Evolutionary conservation across 2,329 filamentous ascomycete species (phyloP), one percentile per base, ranked within the genome.

Genomic region (Pyrenochaeta sp.): DNA sequence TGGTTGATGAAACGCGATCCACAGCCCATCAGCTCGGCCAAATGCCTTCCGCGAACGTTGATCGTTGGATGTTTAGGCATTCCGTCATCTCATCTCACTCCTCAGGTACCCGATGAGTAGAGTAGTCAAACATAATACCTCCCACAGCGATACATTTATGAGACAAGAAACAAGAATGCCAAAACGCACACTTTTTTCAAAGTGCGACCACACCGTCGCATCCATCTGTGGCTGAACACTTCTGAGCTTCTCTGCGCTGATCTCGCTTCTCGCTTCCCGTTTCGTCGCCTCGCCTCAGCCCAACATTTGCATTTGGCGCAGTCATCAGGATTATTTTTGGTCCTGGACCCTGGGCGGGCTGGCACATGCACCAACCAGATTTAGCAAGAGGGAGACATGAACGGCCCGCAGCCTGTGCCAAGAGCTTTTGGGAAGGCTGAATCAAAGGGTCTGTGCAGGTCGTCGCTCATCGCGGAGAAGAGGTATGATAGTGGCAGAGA

Each of bases 351-450:
- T 43, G 2, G 24, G 22, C 9, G 19, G 19, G 19, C 24, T 7
- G 25, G 9, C 1, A 22, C 24, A 15, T 7, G 12, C 24, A 27
- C 42, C 19, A 47, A n/a, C 53, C 53, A 1, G 13, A 40, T 48
- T 6, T 6, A 32, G 53, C 32, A 46, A 51, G 32, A 36, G 53
- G 37, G 39, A 27, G 28, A 39, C 36, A 50, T n/a, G 27, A 24
- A 42, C 52, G 52, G 52, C 37, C 46, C 52, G 52, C 46, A 25
- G 22, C n/a, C 5, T 27, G 12, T 49, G 52, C 52, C 52, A 49
- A 54, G 52, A 15, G 19, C 3, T 44, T 12, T 24, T 34, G 36
- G 45, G 40, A 30, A 52, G 49, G 51, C 51, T 54, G 39, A 52
- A 34, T 28, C 44, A 34, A 19, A 19, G 9, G 24, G 42, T 28